These are phyloP conservation scores for Fusarium fujikuroi DNA, from an alignment of 2,329 filamentous ascomycete species.

Conservation along the genomic window DNA sequence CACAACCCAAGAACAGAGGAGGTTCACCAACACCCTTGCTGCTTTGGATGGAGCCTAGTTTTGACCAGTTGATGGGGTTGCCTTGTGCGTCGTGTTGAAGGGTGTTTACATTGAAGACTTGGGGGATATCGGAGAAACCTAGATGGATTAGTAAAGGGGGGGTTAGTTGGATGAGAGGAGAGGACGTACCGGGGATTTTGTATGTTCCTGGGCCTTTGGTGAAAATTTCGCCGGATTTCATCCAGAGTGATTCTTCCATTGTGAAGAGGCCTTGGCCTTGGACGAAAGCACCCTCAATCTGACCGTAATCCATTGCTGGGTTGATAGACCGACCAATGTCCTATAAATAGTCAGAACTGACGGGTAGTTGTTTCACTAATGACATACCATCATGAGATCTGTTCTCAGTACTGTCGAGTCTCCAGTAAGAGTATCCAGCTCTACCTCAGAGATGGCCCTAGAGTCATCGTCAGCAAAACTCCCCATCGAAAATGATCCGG, in stretches of 20 bases:
- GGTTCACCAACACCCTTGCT: neutral
- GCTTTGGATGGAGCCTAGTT: neutral
- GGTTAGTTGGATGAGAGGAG: rapidly evolving
- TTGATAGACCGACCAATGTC: neutral
- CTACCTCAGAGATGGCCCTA: neutral
- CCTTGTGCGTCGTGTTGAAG: neutral
- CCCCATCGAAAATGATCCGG: rapidly evolving
- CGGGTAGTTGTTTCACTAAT: rapidly evolving
- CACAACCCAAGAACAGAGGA: neutral
- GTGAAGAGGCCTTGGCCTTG: conserved; percentile 1
- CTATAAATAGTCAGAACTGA: neutral
- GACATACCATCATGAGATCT: neutral
- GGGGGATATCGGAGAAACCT: neutral
- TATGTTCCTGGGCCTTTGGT: conserved; percentile 6
- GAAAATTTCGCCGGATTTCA: neutral
- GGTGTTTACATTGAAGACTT: neutral
- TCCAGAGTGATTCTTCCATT: neutral
- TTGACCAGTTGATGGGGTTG: neutral
- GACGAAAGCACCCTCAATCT: neutral
- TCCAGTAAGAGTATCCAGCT: neutral
- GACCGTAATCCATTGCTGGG: conserved; percentile 3
- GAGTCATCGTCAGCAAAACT: neutral
- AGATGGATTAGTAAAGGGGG: neutral
- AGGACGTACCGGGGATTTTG: neutral
- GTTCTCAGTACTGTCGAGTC: neutral